phyloP scores from a whole-genome alignment of 192 early-diverging fungal genomes.

The Umbelopsis vinacea region DNA sequence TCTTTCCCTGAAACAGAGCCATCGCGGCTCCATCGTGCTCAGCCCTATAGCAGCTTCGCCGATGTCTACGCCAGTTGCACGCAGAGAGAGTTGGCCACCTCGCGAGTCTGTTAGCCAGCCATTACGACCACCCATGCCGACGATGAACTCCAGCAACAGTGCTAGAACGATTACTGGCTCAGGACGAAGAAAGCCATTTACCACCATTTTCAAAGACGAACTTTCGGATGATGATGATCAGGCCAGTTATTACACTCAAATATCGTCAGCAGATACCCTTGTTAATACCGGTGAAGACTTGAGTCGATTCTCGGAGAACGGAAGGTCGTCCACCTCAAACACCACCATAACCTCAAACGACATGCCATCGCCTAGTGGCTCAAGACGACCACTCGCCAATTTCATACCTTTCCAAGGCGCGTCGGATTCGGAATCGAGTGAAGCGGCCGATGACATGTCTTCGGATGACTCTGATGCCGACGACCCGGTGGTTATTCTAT shows the following conservation, averaged over 20 bases:
- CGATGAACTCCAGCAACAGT: not conserved
- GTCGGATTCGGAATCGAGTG: not conserved
- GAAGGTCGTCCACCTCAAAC: not conserved
- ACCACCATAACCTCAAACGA: not conserved
- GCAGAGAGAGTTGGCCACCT: not conserved
- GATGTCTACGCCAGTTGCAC: not conserved
- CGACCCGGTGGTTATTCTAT: conserved; percentile 11
- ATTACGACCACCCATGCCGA: not conserved
- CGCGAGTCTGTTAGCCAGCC: not conserved
- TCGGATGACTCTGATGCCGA: conserved; percentile 18
- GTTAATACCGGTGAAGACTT: not conserved
- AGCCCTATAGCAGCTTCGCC: not conserved
- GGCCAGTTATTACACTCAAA: not conserved
- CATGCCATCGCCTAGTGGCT: not conserved
- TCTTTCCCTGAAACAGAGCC: not conserved
- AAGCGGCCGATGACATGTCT: not conserved
- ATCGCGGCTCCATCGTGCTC: not conserved
- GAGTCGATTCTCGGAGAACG: not conserved
- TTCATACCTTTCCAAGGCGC: not conserved
- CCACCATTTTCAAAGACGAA: conserved; percentile 10
- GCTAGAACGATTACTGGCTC: not conserved
- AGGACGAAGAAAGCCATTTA: conserved; percentile 2
- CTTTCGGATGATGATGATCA: conserved; percentile 2
- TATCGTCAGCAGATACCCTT: not conserved
- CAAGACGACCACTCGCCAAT: not conserved